phyloP scores from a whole-genome alignment of 345 rosid species.

The Corymbia maculata region DNA sequence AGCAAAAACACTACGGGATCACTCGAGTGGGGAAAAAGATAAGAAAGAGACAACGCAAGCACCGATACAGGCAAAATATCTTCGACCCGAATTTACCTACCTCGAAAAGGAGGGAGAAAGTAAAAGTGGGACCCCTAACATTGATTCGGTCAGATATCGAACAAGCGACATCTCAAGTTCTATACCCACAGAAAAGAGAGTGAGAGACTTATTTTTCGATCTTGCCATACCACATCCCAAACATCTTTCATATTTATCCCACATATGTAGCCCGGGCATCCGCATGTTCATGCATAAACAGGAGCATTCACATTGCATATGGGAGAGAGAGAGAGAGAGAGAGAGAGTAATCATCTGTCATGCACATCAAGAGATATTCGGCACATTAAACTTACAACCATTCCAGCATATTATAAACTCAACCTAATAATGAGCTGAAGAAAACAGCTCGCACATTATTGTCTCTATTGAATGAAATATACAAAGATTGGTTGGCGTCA shows the following conservation, averaged over 20 bases:
- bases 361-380: background rate
- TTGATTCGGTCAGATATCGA: background rate
- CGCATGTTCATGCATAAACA: background rate
- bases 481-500: background rate
- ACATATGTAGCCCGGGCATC: background rate
- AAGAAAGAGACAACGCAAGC: background rate
- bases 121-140: background rate
- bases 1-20: background rate
- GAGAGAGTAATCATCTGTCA: background rate
- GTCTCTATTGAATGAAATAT: background rate
- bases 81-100: background rate
- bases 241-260: background rate
- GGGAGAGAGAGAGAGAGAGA: background rate
- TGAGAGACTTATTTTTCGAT: background rate
- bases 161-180: background rate
- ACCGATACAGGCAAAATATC: background rate
- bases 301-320: background rate
- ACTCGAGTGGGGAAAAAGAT: background rate
- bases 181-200: background rate
- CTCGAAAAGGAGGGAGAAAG: background rate
- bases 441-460: background rate
- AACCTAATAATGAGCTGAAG: background rate
- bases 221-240: background rate
- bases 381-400: background rate
- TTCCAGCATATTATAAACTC: background rate